Evolutionary conservation across 495 filamentous ascomycete genomes (phyloP), one percentile per base, ranked within the genome.

Genomic region (Annulohypoxylon bovei): DNA sequence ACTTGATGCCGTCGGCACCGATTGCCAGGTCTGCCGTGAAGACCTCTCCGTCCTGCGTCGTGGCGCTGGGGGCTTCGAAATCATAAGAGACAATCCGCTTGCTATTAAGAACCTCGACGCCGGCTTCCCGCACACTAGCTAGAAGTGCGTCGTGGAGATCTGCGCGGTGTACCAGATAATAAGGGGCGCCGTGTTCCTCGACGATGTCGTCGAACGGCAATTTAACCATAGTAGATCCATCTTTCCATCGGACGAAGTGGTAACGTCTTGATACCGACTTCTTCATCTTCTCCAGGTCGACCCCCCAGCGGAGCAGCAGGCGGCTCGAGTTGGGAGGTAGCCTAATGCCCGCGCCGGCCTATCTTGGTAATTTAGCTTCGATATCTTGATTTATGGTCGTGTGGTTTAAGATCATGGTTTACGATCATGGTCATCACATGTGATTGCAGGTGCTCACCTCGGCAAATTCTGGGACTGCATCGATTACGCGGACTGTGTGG

Each of bases 1-100:
- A 86, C 63, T 84, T 85, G 14, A 87, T 79, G 0, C 86, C 86
- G 64, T 88, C 86, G 9, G 83, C 82, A 40, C 79, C 82, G 32
- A 88, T 64, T 30, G 87, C 65, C 2, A 87, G 68, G 62, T 88
- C 84, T 1, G 76, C 82, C 0, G 42, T 55, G 30, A 81, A 76
- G 1, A 57, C 57, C 2, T 71, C 58, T 6, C 77, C 81, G 16
- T 76, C 71, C 20, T 72, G 70, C 2, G 80, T 76, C 5, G 68
- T 75, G 1, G 81, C 77, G 6, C 44, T 75, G 1, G 80, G 76
- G 0, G 50, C 59, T 3, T 72, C 61, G 53, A 84, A 84, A 64
- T 85, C 80, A 42, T 81, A 76, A 0, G 57, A 54, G 4, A 68
- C 70, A 18, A 84, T 78, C 25, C 68, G 65, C 14, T 72, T 68